Evolutionary conservation across 768 basidiomycete species (phyloP).

Genomic region (Boletus eberwhitei): DNA sequence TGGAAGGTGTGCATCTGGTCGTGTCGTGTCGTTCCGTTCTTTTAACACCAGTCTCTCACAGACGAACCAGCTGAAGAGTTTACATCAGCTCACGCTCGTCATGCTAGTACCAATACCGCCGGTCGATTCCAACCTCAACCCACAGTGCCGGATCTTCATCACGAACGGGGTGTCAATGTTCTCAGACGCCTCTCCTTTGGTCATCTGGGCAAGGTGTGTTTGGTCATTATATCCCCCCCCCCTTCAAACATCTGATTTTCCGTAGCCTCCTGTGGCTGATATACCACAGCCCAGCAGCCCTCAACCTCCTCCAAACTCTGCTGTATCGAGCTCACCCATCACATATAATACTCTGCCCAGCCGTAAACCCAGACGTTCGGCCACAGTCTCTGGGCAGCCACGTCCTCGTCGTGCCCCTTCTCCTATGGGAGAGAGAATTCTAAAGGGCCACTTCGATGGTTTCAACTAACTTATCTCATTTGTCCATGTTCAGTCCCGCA

Average conservation of each 20-base stretch:
- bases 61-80: constrained; percentile 43
- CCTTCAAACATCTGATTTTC: background rate
- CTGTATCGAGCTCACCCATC: constrained; percentile 33
- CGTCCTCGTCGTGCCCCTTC: constrained; percentile 69
- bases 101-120: constrained; percentile 58
- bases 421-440: constrained; percentile 87
- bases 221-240: background rate
- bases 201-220: constrained; percentile 55
- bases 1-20: constrained; percentile 50
- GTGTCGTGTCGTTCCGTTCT: background rate
- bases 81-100: constrained; percentile 52
- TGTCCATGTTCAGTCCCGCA: background rate
- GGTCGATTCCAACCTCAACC: constrained; percentile 51
- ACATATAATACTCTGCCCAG: constrained; percentile 20
- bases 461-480: constrained; percentile 55
- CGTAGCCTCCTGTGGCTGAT: constrained; percentile 12
- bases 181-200: constrained; percentile 72
- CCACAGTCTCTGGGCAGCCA: constrained; percentile 48
- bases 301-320: constrained; percentile 51
- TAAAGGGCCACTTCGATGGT: constrained; percentile 89
- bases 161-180: constrained; percentile 68
- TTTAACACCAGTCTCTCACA: constrained; percentile 8
- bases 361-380: constrained; percentile 51
- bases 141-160: constrained; percentile 43
- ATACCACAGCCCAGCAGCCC: constrained; percentile 32